Evolutionary conservation across 2,329 filamentous ascomycete genomes (phyloP).

Genomic region (Amesomyces nigricolor): DNA sequence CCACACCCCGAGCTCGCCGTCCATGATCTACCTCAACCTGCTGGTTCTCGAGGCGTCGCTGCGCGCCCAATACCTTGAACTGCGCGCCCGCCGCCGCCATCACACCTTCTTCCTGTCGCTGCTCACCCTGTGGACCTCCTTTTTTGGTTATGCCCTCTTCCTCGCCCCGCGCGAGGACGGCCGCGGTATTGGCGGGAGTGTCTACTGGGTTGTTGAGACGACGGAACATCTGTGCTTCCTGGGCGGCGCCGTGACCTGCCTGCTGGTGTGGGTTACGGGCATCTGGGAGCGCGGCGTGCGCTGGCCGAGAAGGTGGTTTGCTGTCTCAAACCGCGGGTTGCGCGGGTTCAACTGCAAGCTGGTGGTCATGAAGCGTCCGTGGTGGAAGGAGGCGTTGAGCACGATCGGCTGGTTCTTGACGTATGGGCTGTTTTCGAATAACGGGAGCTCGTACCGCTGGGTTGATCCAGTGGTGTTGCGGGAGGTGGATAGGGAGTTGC

Average conservation of each 20-base stretch:
- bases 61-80: constrained; percentile 84
- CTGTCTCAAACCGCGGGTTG: constrained; percentile 81
- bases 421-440: constrained; percentile 64
- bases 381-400: constrained; percentile 72
- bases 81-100: constrained; percentile 80
- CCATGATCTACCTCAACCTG: constrained; percentile 97
- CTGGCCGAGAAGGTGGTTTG: constrained; percentile 90
- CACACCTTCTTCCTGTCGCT: constrained; percentile 88
- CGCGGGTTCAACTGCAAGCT: constrained; percentile 95
- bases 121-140: constrained; percentile 71
- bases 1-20: constrained; percentile 80
- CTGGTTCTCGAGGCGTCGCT: constrained; percentile 93
- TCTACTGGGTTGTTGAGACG: constrained; percentile 94
- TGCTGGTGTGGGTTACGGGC: constrained; percentile 88
- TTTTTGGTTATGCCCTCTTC: constrained; percentile 87
- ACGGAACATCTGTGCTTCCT: constrained; percentile 87
- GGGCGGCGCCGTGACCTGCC: constrained; percentile 78
- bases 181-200: constrained; percentile 79
- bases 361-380: constrained; percentile 76
- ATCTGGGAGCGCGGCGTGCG: constrained; percentile 94
- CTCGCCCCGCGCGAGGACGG: constrained; percentile 95
- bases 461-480: constrained; percentile 61
- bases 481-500: constrained; percentile 56
- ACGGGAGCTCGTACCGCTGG: constrained; percentile 66
- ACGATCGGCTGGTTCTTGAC: constrained; percentile 73